A percentile compares a stretch with the other conserved stretches of the same genome.
Evolutionary conservation across 257 asterid genomes (phyloP).

Genomic region (Jaltomata sinuosa): DNA sequence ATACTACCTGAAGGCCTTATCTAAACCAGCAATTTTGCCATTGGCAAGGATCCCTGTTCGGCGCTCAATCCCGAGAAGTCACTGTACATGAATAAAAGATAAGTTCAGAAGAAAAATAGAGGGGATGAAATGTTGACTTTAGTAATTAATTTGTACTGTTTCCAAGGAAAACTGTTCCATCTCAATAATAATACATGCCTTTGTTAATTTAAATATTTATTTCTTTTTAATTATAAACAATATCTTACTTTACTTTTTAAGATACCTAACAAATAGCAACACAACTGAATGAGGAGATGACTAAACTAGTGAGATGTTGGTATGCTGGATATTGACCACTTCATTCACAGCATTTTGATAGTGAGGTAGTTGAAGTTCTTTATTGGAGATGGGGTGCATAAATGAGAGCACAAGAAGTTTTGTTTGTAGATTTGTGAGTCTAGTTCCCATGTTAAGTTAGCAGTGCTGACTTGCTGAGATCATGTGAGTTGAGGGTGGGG

Average conservation of each 20-base stretch:
- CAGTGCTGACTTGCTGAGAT: background rate
- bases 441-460: background rate
- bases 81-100: background rate
- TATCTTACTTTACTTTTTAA: background rate
- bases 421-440: background rate
- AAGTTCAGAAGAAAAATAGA: background rate
- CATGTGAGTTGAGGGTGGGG: background rate
- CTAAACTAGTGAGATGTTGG: background rate
- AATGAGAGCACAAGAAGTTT: background rate
- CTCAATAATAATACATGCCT: background rate
- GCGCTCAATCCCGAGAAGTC: background rate
- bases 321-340: background rate
- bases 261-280: background rate
- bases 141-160: background rate
- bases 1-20: background rate
- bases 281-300: background rate
- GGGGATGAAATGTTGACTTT: background rate
- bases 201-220: background rate
- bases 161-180: background rate
- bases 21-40: background rate
- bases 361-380: background rate
- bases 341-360: background rate
- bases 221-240: background rate
- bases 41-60: background rate
- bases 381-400: background rate